Conservation (phyloP, 1,284 basidiomycete species). For the Pseudozyma sp. region DNA sequence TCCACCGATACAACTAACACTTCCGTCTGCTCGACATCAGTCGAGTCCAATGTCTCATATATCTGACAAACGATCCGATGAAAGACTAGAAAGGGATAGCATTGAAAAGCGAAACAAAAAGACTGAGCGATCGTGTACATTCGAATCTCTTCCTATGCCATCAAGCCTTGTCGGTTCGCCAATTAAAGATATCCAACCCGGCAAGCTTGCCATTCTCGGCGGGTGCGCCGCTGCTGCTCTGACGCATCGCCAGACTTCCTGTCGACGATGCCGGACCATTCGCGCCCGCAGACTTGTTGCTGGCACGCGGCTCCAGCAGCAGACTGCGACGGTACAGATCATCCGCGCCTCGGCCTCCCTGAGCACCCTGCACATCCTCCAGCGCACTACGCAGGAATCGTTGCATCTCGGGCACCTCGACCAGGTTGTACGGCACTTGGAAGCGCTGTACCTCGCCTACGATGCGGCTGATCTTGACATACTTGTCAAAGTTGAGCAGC, state of each 20-base stretch:
- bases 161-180: constrained; percentile 49
- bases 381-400: constrained; percentile 73
- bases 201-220: constrained; percentile 32
- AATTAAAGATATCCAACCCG: constrained; percentile 62
- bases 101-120: not conserved
- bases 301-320: constrained; percentile 63
- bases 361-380: constrained; percentile 44
- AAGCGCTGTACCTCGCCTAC: constrained; percentile 87
- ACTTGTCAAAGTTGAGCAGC: constrained; percentile 88
- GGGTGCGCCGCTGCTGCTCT: constrained; percentile 18
- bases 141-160: not conserved
- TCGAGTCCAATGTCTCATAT: not conserved
- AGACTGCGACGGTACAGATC: constrained; percentile 65
- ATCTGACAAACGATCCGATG: no score
- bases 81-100: no score
- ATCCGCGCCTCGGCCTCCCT: constrained; percentile 55
- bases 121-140: not conserved
- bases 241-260: constrained; percentile 44
- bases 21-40: not conserved
- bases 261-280: constrained; percentile 22
- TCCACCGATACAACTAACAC: no score
- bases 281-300: constrained; percentile 6
- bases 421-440: constrained; percentile 84
- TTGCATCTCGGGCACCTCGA: constrained; percentile 85
- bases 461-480: constrained; percentile 69